Base-by-base conservation (phyloP, 108 stramenopile species). In the Skeletonema potamos region DNA sequence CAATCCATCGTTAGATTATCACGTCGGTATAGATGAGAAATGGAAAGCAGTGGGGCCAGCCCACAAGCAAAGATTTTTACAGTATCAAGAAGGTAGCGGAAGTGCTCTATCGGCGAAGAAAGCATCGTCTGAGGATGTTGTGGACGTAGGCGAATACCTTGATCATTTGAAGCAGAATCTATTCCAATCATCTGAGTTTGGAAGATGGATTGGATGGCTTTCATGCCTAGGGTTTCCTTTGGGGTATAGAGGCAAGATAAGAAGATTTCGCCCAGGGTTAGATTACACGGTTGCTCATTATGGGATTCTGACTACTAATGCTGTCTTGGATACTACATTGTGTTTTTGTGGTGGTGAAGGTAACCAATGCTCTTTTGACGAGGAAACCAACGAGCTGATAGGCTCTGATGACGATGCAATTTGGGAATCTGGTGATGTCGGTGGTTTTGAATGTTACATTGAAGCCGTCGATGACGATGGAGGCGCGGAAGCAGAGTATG, bases 251-350 rank as follows among this genome's bases (percentile, higher is more conserved):
- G 86, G 87, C 1, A 54, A 82, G n/a, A 85, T 93, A 15, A 84
- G 98, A 36, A 86, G 96, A 7, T 99, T 99, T 77, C 92, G 98
- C 0, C 95, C 96, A 15, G 98, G 98, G 1, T 78, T 97, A 27
- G 98, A 99, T 81, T 99, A 99, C 70, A 97, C 97, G 1, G 96
- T 99, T 20, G 98, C 98, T 4, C 95, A 97, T 66, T 87, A 96
- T 78, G 95, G 94, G 2, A 77, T 93, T 13, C 62, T 93, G 30
- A 89, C 88, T 26, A 74, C 82, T 0, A 54, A 79, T 58, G 46
- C 88, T 24, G 93, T 94, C 6, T 68, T 97, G 70, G 97, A 97
- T 79, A 94, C 92, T 43, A 96, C 95, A 12, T 70, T 97, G 46
- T 95, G 92, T 64, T 85, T 74, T 67, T 85, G 82, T 56, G 85